Percentiles rank a stretch among this genome's conserved stretches.
Evolutionary conservation across 1,139 yeast species (phyloP).

Genomic region (Meyerozyma carpophila): DNA sequence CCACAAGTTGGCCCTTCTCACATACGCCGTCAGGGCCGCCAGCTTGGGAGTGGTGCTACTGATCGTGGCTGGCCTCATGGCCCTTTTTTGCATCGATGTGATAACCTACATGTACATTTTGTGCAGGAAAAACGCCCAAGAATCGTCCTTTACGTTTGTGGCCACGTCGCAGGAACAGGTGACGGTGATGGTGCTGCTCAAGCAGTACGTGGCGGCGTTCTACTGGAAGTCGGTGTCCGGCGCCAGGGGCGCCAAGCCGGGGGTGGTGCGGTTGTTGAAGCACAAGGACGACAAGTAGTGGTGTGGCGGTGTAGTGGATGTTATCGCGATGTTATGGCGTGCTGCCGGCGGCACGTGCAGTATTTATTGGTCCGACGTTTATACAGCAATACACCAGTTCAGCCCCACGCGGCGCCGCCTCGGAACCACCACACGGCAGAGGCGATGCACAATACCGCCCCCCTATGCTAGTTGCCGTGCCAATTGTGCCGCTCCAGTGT

Average conservation of each 20-base stretch:
- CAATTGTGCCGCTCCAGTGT: no score
- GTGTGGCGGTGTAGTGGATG: neutral
- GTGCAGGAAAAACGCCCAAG: neutral
- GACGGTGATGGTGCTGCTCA: neutral
- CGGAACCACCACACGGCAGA: no score
- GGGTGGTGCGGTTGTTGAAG: neutral
- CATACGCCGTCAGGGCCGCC: neutral
- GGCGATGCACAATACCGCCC: no score
- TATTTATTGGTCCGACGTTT: no score
- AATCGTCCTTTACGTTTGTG: neutral
- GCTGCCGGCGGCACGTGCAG: neutral
- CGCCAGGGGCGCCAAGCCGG: neutral
- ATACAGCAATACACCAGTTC: no score
- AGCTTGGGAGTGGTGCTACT: neutral
- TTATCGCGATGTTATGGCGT: no score
- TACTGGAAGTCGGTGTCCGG: neutral
- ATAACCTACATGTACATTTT: neutral
- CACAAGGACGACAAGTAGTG: slow-evolving; percentile 1
- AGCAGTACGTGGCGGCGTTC: neutral
- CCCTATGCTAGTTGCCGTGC: no score
- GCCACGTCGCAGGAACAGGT: neutral
- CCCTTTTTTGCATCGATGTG: neutral
- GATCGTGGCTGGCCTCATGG: neutral
- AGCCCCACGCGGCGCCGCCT: no score
- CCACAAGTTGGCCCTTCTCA: neutral